phyloP scores from a whole-genome alignment of 139 green algal genomes.

The Micractinium conductrix region DNA sequence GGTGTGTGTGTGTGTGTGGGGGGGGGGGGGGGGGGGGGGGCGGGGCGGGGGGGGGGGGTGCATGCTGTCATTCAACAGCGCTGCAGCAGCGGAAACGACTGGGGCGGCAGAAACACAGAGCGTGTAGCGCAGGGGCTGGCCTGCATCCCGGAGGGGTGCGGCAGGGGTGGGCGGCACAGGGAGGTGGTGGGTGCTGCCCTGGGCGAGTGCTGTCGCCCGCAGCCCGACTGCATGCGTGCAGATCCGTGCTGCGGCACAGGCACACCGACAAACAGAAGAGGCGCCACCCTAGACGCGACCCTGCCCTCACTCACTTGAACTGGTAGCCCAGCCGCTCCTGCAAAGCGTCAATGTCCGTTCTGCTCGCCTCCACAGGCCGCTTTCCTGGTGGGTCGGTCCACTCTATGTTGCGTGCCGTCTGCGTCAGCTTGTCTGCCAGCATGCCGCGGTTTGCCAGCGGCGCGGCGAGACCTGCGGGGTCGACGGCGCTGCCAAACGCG shows the following conservation, averaged over 20 bases:
- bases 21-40: neutral
- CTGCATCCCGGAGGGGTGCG: no score
- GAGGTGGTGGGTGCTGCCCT: no score
- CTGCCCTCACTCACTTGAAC: conserved; percentile 3
- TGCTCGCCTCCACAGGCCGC: neutral
- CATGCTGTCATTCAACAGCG: neutral
- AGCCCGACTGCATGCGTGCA: no score
- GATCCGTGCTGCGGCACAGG: no score
- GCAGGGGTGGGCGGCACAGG: no score
- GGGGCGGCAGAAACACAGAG: no score
- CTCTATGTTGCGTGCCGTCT: neutral
- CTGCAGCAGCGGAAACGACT: no score
- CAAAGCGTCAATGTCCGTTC: neutral
- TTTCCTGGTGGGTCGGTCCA: neutral
- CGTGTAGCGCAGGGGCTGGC: no score
- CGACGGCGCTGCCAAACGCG: neutral
- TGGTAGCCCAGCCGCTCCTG: conserved; percentile 13
- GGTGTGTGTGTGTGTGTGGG: no score
- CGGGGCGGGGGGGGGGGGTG: neutral
- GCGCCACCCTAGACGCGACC: no score
- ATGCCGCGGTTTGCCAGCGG: neutral
- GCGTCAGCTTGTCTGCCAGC: conserved; percentile 18
- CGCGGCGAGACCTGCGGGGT: neutral
- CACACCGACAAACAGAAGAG: no score
- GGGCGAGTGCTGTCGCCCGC: no score